Evolutionary conservation across 179 eudicot species (phyloP).

Genomic region (Nepenthes alata): DNA sequence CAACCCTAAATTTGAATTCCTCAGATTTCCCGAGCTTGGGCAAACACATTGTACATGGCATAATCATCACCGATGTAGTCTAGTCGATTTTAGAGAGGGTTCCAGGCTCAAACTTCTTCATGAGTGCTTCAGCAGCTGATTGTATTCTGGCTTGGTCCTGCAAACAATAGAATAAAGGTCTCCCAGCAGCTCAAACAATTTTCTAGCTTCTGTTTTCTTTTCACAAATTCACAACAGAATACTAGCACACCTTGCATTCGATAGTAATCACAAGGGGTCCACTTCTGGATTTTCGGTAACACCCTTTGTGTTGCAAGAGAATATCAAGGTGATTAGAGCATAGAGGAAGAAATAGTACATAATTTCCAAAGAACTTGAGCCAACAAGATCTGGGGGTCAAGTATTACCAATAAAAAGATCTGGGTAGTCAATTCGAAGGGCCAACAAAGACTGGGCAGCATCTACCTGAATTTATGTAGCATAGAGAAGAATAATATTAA

Average conservation of each 20-base stretch:
- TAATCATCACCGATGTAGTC: not conserved
- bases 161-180: not conserved
- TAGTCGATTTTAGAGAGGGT: slow-evolving; percentile 17
- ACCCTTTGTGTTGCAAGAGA: slow-evolving; percentile 35
- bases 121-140: slow-evolving; percentile 40
- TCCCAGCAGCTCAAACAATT: not conserved
- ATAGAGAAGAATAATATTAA: too few relatives aligned
- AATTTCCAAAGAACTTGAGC: not conserved
- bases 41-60: not conserved
- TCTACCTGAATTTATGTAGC: slow-evolving; percentile 21
- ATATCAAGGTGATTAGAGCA: slow-evolving; percentile 4
- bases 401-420: slow-evolving; percentile 33
- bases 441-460: slow-evolving; percentile 32
- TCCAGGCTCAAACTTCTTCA: slow-evolving; percentile 35
- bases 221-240: not conserved
- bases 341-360: not conserved
- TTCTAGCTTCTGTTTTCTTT: not conserved
- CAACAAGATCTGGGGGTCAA: not conserved
- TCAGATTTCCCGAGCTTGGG: not conserved
- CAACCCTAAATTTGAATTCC: not conserved
- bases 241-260: slow-evolving; percentile 66
- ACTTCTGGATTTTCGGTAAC: slow-evolving; percentile 62
- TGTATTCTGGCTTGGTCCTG: slow-evolving; percentile 37
- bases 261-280: slow-evolving; percentile 61
- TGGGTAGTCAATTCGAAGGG: slow-evolving; percentile 25